phyloP scores from a whole-genome alignment of 2,329 filamentous ascomycete genomes.

The Waltergamsia citrina region DNA sequence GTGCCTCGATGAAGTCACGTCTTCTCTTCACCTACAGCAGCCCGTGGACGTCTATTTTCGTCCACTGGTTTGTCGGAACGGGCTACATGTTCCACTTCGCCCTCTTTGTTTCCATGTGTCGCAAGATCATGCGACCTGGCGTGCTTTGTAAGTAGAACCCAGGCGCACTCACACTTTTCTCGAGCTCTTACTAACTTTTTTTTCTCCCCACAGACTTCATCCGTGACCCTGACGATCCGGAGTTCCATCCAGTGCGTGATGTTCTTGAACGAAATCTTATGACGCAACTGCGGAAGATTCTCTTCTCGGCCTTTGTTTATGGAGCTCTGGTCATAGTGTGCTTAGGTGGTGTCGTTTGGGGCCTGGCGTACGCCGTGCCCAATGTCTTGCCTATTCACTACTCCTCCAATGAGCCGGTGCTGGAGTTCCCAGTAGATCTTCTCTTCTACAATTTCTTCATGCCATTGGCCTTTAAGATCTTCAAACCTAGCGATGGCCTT shows the following conservation, averaged over 20 bases:
- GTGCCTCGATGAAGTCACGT: conserved; percentile 67
- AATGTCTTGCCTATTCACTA: conserved; percentile 84
- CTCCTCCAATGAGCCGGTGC: conserved; percentile 81
- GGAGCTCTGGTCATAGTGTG: conserved; percentile 88
- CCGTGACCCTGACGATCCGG: conserved; percentile 93
- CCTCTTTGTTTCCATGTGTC: conserved; percentile 96
- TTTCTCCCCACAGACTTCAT: conserved; percentile 81
- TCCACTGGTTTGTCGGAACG: conserved; percentile 98
- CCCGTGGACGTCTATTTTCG: conserved; percentile 85
- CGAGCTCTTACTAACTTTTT: background rate
- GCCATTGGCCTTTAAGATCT: conserved; percentile 73
- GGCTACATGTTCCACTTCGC: conserved; percentile 99
- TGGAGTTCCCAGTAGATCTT: conserved; percentile 91
- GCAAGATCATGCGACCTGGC: conserved; percentile 91
- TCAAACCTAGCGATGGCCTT: conserved; percentile 77
- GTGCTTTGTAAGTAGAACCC: conserved; percentile 66
- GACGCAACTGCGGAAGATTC: conserved; percentile 90
- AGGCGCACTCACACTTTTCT: background rate
- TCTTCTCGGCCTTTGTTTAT: conserved; percentile 93
- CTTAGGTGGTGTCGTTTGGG: conserved; percentile 92
- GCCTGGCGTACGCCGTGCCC: conserved; percentile 58
- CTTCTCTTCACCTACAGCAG: conserved; percentile 68
- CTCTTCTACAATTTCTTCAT: conserved; percentile 96
- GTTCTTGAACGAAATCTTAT: conserved; percentile 88
- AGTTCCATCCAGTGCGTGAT: conserved; percentile 94